Evolutionary conservation across 352 stramenopile genomes (phyloP).

Genomic region (Phytophthora megakarya): DNA sequence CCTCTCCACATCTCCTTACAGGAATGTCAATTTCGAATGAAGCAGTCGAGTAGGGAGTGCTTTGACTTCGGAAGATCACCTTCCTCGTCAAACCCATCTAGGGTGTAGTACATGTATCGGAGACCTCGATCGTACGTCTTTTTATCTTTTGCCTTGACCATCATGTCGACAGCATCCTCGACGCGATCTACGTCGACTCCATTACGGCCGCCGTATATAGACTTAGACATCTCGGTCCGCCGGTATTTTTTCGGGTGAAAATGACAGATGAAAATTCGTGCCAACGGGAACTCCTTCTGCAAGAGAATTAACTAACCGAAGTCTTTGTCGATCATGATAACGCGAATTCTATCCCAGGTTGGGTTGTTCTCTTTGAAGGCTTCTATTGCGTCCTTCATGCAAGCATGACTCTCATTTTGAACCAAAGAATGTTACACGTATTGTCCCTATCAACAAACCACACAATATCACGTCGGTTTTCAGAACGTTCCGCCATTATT

Average conservation of each 20-base stretch:
- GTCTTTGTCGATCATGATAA: slow-evolving; percentile 8
- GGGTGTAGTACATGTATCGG: neutral
- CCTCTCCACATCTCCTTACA: slow-evolving; percentile 2
- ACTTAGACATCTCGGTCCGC: neutral
- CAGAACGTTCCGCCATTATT: neutral
- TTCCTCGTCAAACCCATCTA: slow-evolving; percentile 1
- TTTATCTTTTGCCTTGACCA: neutral
- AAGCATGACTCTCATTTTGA: slow-evolving; percentile 8
- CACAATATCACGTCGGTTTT: no score
- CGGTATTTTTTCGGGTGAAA: slow-evolving; percentile 4
- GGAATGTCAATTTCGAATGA: neutral
- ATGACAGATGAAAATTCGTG: neutral
- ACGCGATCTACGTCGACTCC: neutral
- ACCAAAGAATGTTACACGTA: slow-evolving; percentile 1
- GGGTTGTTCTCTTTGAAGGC: slow-evolving; percentile 15
- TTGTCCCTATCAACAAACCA: neutral
- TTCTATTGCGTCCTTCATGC: slow-evolving; percentile 5
- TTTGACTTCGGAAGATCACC: neutral
- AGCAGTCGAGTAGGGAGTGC: neutral
- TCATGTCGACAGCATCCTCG: neutral
- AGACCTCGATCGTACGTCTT: neutral
- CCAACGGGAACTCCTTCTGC: neutral
- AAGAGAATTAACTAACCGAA: neutral
- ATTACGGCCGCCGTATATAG: neutral
- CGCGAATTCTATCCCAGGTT: neutral